Evolutionary conservation across 2,329 filamentous ascomycete genomes (phyloP).

Genomic region (Trichothecium sympodiale): DNA sequence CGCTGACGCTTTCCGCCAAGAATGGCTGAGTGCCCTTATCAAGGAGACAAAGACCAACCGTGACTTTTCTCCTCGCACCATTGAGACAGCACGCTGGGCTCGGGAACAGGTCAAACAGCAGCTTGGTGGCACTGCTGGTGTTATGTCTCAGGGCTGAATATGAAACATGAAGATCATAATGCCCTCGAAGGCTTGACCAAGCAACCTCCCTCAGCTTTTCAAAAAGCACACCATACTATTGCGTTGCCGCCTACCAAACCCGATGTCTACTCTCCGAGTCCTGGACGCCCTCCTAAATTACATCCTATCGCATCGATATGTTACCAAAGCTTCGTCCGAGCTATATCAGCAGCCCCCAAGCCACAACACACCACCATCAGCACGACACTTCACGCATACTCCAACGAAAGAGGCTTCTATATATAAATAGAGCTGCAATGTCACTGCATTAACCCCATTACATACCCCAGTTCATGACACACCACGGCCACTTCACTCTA

Average conservation of each 20-base stretch:
- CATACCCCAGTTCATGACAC: slow-evolving; percentile 25
- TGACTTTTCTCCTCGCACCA: slow-evolving; percentile 74
- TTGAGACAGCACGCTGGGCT: slow-evolving; percentile 93
- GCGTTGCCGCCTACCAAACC: neutral
- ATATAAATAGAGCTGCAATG: slow-evolving; percentile 25
- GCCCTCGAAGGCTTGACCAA: too few relatives aligned
- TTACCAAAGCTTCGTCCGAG: neutral
- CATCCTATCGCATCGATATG: neutral
- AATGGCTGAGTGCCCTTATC: slow-evolving; percentile 83
- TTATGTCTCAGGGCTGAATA: slow-evolving; percentile 39
- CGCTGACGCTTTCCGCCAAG: slow-evolving; percentile 71
- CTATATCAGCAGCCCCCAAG: slow-evolving; percentile 7
- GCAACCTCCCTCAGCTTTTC: neutral
- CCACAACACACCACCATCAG: slow-evolving; percentile 17
- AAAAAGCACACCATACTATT: slow-evolving; percentile 1
- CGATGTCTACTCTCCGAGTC: neutral
- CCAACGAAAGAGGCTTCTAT: slow-evolving; percentile 19
- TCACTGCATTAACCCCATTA: slow-evolving; percentile 21
- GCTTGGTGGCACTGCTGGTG: slow-evolving; percentile 39
- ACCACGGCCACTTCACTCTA: slow-evolving; percentile 12
- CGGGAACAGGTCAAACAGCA: slow-evolving; percentile 96
- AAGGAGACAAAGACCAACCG: slow-evolving; percentile 85
- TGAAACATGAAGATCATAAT: neutral
- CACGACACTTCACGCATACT: slow-evolving; percentile 13
- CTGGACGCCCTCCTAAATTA: neutral